phyloP scores from a whole-genome alignment of 495 filamentous ascomycete genomes.

The Entonaema liquescens region DNA sequence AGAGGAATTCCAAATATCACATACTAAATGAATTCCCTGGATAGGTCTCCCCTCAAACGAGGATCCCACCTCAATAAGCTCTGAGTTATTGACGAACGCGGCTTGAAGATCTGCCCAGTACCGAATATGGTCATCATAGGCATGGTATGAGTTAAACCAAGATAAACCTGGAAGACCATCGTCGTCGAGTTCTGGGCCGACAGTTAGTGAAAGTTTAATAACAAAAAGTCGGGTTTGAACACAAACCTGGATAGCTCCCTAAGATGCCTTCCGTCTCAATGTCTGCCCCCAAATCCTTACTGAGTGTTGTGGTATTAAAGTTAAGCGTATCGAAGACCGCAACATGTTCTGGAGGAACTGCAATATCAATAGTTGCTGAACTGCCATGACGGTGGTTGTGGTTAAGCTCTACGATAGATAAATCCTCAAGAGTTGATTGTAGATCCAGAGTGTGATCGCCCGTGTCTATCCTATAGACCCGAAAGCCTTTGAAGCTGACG shows the following conservation, averaged over 20 bases:
- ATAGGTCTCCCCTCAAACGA: constrained; percentile 62
- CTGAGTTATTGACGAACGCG: constrained; percentile 58
- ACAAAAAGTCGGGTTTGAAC: neutral
- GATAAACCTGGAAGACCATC: constrained; percentile 42
- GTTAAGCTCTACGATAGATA: constrained; percentile 42
- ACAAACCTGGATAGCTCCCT: constrained; percentile 30
- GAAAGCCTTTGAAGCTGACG: constrained; percentile 11
- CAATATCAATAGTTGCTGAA: constrained; percentile 47
- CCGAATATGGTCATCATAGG: constrained; percentile 62
- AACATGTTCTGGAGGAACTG: constrained; percentile 51
- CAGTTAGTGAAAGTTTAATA: constrained; percentile 11
- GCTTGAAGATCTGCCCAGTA: constrained; percentile 62
- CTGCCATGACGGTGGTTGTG: constrained; percentile 11
- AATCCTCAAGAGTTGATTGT: constrained; percentile 14
- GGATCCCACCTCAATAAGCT: constrained; percentile 60
- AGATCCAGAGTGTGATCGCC: neutral
- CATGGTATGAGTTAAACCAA: constrained; percentile 68
- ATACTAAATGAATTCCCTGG: constrained; percentile 63
- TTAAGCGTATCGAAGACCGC: constrained; percentile 46
- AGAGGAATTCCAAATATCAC: neutral
- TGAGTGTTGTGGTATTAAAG: constrained; percentile 48
- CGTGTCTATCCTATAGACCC: constrained; percentile 22
- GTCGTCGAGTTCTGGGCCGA: constrained; percentile 21
- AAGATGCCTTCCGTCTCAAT: constrained; percentile 50
- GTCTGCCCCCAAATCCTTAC: constrained; percentile 55